A percentile compares a stretch with the other conserved stretches of the same genome.
Conservation (phyloP, 2,329 filamentous ascomycete genomes). For the Fusarium praegraminearum region DNA sequence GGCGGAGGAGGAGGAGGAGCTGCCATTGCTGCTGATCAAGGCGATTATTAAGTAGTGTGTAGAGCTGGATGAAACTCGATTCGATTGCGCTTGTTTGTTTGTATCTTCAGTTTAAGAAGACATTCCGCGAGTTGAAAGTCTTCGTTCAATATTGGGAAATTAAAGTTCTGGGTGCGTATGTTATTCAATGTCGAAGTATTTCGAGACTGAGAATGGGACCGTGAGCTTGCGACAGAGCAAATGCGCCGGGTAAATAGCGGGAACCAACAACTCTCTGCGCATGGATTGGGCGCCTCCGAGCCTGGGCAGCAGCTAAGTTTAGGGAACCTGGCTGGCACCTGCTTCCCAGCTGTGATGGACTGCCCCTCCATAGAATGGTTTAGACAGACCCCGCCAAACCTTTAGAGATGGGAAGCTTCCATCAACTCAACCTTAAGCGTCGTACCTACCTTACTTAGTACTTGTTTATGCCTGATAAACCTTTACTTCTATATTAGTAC, state of each 20-base stretch:
- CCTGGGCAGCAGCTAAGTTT: not conserved
- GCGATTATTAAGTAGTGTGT: not conserved
- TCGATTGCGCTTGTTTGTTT: not conserved
- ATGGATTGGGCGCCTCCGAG: too few relatives aligned
- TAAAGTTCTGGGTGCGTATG: not conserved
- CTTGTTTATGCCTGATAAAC: conserved; percentile 31
- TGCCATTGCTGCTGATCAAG: conserved; percentile 41
- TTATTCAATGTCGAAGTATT: not conserved
- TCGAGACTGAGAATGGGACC: not conserved
- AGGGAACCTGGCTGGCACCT: conserved; percentile 9
- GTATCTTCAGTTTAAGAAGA: not conserved
- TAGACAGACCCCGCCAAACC: conserved; percentile 51
- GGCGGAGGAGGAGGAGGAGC: conserved; percentile 41
- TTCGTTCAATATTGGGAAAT: not conserved
- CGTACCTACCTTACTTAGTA: not conserved
- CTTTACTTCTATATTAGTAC: not conserved
- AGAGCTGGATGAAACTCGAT: not conserved
- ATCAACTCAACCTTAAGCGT: not conserved
- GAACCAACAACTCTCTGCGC: not conserved
- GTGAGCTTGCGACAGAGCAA: not conserved
- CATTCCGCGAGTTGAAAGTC: not conserved
- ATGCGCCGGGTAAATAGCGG: conserved; percentile 51
- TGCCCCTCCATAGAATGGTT: conserved; percentile 51
- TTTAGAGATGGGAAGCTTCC: conserved; percentile 26
- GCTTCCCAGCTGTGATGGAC: conserved; percentile 10